Evolutionary conservation across 495 filamentous ascomycete species (phyloP).

Genomic region (Umbilicaria muhlenbergii): DNA sequence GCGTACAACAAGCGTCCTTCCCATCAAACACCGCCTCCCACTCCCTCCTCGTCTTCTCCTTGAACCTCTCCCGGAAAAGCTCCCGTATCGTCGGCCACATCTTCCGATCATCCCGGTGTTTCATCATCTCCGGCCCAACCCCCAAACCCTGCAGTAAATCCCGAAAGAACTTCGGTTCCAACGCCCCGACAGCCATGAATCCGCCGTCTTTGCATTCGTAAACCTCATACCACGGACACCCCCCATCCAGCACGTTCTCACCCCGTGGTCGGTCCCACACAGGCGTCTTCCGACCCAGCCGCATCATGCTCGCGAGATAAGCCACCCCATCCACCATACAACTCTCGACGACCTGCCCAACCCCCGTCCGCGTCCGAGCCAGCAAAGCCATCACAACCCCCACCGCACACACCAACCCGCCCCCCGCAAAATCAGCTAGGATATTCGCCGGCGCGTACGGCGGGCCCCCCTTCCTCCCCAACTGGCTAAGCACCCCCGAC

Average conservation of each 20-base stretch:
- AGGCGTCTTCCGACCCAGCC: conserved; percentile 42
- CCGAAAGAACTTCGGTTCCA: conserved; percentile 75
- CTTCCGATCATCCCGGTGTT: conserved; percentile 33
- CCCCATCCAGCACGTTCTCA: conserved; percentile 65
- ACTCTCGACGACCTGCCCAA: conserved; percentile 77
- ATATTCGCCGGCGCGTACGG: conserved; percentile 74
- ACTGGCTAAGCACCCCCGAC: conserved; percentile 58
- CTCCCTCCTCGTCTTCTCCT: conserved; percentile 54
- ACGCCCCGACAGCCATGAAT: conserved; percentile 78
- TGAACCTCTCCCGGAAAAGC: conserved; percentile 48
- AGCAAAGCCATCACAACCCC: conserved; percentile 33
- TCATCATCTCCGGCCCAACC: conserved; percentile 35
- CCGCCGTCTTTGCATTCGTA: conserved; percentile 72
- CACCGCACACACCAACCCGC: conserved; percentile 55
- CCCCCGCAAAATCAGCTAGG: conserved; percentile 81
- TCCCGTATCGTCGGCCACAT: conserved; percentile 50
- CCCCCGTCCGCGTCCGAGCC: conserved; percentile 33
- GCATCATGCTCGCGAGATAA: conserved; percentile 60
- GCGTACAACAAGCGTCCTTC: conserved; percentile 83
- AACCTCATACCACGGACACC: conserved; percentile 74
- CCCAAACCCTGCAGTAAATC: conserved; percentile 48
- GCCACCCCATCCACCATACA: conserved; percentile 91
- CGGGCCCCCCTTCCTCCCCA: conserved; percentile 51
- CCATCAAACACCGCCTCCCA: conserved; percentile 82
- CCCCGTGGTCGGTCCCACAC: conserved; percentile 50